Evolutionary conservation across 768 basidiomycete species (phyloP).

Genomic region (Gloeophyllum trabeum): DNA sequence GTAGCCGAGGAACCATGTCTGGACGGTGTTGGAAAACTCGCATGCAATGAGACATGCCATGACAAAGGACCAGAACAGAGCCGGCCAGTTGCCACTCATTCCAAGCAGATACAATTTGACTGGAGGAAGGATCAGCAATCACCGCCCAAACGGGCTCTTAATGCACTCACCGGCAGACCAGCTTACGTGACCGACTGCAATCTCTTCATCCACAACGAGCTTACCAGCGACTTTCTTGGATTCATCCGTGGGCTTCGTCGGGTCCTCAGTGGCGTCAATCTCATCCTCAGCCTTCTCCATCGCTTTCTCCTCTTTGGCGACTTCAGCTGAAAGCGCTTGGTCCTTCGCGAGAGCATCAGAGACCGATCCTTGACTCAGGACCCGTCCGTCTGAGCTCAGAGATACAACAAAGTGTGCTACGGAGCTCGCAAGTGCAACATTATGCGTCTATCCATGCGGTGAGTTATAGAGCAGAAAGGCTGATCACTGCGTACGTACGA

Average conservation of each 20-base stretch:
- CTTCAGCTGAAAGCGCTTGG: conserved; percentile 18
- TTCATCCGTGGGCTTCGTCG: conserved; percentile 5
- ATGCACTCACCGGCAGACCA: conserved; percentile 26
- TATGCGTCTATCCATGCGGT: conserved; percentile 27
- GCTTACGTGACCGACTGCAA: conserved; percentile 46
- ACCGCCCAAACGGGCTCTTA: background rate
- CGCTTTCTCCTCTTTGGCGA: conserved; percentile 12
- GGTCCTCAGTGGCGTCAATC: conserved; percentile 11
- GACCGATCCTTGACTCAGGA: conserved; percentile 36
- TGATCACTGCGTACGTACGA: conserved; percentile 24
- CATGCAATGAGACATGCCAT: conserved; percentile 11
- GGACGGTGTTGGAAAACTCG: conserved; percentile 12
- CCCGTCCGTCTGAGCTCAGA: conserved; percentile 39
- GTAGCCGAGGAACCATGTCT: conserved; percentile 32
- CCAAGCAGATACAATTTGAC: conserved; percentile 18
- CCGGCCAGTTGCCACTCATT: conserved; percentile 13
- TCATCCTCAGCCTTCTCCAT: conserved; percentile 16
- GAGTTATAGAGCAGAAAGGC: background rate
- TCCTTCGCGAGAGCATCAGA: conserved; percentile 34
- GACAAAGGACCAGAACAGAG: conserved; percentile 20
- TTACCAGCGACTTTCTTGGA: conserved; percentile 31
- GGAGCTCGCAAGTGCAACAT: conserved; percentile 39
- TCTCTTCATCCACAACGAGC: conserved; percentile 55
- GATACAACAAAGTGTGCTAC: conserved; percentile 49
- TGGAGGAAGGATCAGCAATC: conserved; percentile 11